A percentile compares a stretch with the other conserved stretches of the same genome.
Evolutionary conservation across 169 alveolate genomes (phyloP).

Genomic region (Cystoisospora suis): DNA sequence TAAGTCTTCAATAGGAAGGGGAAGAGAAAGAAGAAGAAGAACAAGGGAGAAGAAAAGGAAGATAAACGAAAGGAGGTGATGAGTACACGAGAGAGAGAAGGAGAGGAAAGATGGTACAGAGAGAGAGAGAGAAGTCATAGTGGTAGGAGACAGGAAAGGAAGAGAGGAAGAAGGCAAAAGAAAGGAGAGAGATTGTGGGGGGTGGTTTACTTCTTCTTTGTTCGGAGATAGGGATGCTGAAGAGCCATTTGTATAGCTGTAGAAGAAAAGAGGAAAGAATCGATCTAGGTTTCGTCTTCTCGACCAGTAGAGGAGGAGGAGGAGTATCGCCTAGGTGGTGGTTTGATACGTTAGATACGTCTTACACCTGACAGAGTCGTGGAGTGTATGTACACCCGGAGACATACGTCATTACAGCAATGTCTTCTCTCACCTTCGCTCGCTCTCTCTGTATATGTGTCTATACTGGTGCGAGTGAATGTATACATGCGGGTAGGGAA

Average conservation of each 20-base stretch:
- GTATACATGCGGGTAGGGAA: slow-evolving; percentile 10
- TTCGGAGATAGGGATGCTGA: too few species aligned
- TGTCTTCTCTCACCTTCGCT: too few species aligned
- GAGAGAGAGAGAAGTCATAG: slow-evolving; percentile 22
- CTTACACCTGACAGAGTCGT: too few species aligned
- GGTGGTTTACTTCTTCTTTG: too few species aligned
- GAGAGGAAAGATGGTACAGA: slow-evolving; percentile 27
- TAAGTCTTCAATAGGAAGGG: background rate
- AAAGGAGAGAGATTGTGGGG: slow-evolving; percentile 42
- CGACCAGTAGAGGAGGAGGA: too few species aligned
- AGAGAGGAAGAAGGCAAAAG: slow-evolving; percentile 22
- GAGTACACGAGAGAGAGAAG: background rate
- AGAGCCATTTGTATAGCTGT: too few species aligned
- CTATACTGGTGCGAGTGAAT: slow-evolving; percentile 6
- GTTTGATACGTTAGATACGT: too few species aligned
- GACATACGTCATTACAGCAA: too few species aligned
- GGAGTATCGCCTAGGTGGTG: too few species aligned
- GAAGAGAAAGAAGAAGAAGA: slow-evolving; percentile 38
- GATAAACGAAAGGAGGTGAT: background rate
- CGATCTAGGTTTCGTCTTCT: too few species aligned
- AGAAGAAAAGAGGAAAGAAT: too few species aligned
- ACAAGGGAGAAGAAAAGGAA: slow-evolving; percentile 32
- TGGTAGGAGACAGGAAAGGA: background rate
- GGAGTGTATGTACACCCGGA: too few species aligned
- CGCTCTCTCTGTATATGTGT: slow-evolving; percentile 7